Percentiles rank a stretch among this genome's conserved stretches.
Evolutionary conservation across 495 filamentous ascomycete species (phyloP).

Genomic region (Baudoinia panamericana): DNA sequence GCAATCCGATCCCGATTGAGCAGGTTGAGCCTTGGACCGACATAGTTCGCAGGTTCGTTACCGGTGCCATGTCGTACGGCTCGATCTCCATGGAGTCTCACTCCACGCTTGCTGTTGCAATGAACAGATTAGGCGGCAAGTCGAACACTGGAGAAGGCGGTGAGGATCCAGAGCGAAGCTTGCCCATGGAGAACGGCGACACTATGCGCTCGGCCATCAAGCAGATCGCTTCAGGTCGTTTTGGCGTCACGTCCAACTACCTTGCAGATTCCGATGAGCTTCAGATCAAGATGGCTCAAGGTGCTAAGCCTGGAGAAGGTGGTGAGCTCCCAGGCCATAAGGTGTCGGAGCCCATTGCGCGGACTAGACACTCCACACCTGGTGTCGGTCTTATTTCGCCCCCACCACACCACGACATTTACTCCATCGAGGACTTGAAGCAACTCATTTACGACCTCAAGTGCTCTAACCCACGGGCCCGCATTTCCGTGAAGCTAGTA

Average conservation of each 20-base stretch:
- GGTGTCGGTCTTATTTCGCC: conserved; percentile 98
- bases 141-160: conserved; percentile 99
- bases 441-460: conserved; percentile 98
- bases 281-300: conserved; percentile 99
- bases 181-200: conserved; percentile 79
- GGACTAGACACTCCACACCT: conserved; percentile 94
- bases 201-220: conserved; percentile 99
- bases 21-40: conserved; percentile 99
- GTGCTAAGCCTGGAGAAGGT: conserved; percentile 96
- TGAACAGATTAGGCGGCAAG: conserved; percentile 96
- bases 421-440: conserved; percentile 97
- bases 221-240: conserved; percentile 93
- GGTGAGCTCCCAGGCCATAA: conserved; percentile 98
- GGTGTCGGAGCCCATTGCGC: conserved; percentile 90
- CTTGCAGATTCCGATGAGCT: conserved; percentile 97
- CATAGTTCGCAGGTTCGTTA: conserved; percentile 94
- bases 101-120: conserved; percentile 90
- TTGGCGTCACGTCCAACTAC: conserved; percentile 96
- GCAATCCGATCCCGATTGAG: conserved; percentile 79
- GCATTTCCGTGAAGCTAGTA: conserved; percentile 97
- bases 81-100: conserved; percentile 99
- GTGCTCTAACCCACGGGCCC: conserved; percentile 86
- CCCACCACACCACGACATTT: conserved; percentile 97
- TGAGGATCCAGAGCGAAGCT: conserved; percentile 87
- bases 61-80: conserved; percentile 99